Percentiles rank a stretch among this genome's conserved stretches.
Conservation (phyloP, 176 grass and related monocot species). For the Oryza glumipatula region DNA sequence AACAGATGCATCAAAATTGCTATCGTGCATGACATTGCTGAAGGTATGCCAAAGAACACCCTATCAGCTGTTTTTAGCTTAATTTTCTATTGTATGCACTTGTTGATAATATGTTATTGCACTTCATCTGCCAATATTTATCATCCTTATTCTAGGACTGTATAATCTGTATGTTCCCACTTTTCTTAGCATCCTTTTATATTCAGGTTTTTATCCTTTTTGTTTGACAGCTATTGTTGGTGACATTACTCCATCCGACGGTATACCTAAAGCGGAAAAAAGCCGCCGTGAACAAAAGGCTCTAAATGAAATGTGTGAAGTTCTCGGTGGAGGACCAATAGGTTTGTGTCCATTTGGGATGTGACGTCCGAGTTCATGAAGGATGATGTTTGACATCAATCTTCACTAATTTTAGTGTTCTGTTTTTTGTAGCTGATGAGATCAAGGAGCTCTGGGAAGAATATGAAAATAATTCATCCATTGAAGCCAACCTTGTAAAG, state of each 20-base stretch:
- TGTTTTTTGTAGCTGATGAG: conserved; percentile 79
- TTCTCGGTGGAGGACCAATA: conserved; percentile 80
- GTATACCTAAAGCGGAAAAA: conserved; percentile 93
- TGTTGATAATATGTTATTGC: neutral
- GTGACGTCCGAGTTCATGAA: conserved; percentile 18
- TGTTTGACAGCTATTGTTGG: conserved; percentile 83
- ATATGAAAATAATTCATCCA: conserved; percentile 93
- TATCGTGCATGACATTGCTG: conserved; percentile 97
- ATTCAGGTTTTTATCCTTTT: conserved; percentile 2
- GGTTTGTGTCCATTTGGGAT: conserved; percentile 48
- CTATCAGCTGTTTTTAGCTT: neutral
- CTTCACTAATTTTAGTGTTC: neutral
- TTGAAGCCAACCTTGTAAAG: conserved; percentile 94
- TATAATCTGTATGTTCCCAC: neutral
- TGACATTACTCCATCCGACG: conserved; percentile 96
- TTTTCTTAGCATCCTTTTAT: conserved; percentile 3
- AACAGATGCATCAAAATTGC: conserved; percentile 98
- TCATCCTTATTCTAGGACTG: neutral
- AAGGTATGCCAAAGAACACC: conserved; percentile 59
- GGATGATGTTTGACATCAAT: neutral
- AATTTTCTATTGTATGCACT: neutral
- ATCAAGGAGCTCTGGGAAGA: conserved; percentile 90
- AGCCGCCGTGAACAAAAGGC: conserved; percentile 77
- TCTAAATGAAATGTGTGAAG: conserved; percentile 85
- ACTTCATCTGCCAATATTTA: neutral